phyloP scores from a whole-genome alignment of 2,329 filamentous ascomycete genomes.

The Trichoderma asperellum region DNA sequence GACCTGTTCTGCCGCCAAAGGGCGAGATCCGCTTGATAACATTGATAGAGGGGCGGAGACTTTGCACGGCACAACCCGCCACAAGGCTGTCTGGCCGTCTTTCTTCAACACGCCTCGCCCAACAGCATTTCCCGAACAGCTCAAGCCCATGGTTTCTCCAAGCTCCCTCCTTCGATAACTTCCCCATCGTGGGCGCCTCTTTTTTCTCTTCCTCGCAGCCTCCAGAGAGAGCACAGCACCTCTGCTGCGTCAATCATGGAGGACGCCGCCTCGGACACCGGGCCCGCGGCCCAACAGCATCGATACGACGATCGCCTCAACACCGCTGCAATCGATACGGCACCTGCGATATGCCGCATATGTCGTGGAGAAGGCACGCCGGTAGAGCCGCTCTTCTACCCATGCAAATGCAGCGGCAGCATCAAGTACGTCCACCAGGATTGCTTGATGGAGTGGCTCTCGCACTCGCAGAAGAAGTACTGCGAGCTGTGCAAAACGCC shows the following conservation, averaged over 20 bases:
- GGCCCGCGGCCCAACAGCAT: slow-evolving; percentile 29
- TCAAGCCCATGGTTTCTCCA: slow-evolving; percentile 31
- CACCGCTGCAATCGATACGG: slow-evolving; percentile 37
- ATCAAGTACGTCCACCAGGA: slow-evolving; percentile 99
- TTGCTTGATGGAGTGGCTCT: slow-evolving; percentile 98
- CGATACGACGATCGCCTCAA: slow-evolving; percentile 10
- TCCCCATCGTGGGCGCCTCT: slow-evolving; percentile 23
- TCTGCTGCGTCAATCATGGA: slow-evolving; percentile 18
- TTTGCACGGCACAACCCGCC: background rate
- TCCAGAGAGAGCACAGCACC: slow-evolving; percentile 7
- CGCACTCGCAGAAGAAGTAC: slow-evolving; percentile 98
- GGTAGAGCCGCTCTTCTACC: slow-evolving; percentile 90
- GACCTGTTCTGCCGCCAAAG: background rate
- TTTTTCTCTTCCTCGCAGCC: background rate
- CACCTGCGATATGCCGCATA: slow-evolving; percentile 88
- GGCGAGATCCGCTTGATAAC: background rate
- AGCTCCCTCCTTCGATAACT: slow-evolving; percentile 19
- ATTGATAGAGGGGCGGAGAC: slow-evolving; percentile 18
- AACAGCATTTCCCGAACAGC: background rate
- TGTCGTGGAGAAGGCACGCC: slow-evolving; percentile 85
- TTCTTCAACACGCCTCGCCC: background rate
- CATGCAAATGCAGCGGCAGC: slow-evolving; percentile 98
- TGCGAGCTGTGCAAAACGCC: slow-evolving; percentile 99
- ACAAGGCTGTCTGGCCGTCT: background rate
- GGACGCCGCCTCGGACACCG: slow-evolving; percentile 18